These are phyloP conservation scores for Aureobasidium mangrovei DNA, from an alignment of 2,329 filamentous ascomycete species.

Conservation along the genomic window DNA sequence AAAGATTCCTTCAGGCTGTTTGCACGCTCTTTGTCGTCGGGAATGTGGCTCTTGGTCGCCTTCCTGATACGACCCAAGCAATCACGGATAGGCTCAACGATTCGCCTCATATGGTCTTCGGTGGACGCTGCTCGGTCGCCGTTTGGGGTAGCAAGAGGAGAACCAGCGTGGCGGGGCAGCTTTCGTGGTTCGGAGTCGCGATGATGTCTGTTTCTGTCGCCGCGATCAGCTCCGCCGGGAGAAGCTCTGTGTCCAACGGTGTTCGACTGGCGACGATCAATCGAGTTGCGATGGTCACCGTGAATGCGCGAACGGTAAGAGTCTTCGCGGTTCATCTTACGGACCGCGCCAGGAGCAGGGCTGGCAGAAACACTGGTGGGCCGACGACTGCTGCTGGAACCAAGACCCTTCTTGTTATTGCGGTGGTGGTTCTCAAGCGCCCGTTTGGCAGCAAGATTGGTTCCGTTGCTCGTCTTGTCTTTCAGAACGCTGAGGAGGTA, in stretches of 20 bases:
- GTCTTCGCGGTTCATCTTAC: slow-evolving; percentile 30
- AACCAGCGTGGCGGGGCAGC: slow-evolving; percentile 32
- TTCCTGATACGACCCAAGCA: slow-evolving; percentile 52
- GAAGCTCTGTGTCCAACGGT: slow-evolving; percentile 31
- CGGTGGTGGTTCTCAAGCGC: slow-evolving; percentile 88
- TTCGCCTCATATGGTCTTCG: slow-evolving; percentile 44
- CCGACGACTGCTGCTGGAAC: slow-evolving; percentile 50
- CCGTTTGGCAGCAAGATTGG: slow-evolving; percentile 65
- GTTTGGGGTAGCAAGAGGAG: slow-evolving; percentile 25
- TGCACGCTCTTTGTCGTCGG: slow-evolving; percentile 53
- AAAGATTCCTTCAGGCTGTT: slow-evolving; percentile 54
- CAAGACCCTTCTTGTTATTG: slow-evolving; percentile 74
- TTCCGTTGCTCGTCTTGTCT: slow-evolving; percentile 58
- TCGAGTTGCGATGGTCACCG: slow-evolving; percentile 27
- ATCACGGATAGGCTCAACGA: slow-evolving; percentile 51
- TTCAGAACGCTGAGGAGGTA: slow-evolving; percentile 93
- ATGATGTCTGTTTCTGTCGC: slow-evolving; percentile 43
- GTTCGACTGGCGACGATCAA: slow-evolving; percentile 21
- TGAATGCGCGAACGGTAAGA: slow-evolving; percentile 29
- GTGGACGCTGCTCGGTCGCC: slow-evolving; percentile 33
- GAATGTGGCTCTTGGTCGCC: slow-evolving; percentile 54
- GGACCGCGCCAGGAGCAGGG: slow-evolving; percentile 47
- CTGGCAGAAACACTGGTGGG: slow-evolving; percentile 59
- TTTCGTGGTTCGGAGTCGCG: slow-evolving; percentile 45
- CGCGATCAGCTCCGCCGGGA: slow-evolving; percentile 35